Percentiles rank a stretch among this genome's conserved stretches.
phyloP scores from a whole-genome alignment of 2,329 filamentous ascomycete genomes.

The Alternaria sp. region DNA sequence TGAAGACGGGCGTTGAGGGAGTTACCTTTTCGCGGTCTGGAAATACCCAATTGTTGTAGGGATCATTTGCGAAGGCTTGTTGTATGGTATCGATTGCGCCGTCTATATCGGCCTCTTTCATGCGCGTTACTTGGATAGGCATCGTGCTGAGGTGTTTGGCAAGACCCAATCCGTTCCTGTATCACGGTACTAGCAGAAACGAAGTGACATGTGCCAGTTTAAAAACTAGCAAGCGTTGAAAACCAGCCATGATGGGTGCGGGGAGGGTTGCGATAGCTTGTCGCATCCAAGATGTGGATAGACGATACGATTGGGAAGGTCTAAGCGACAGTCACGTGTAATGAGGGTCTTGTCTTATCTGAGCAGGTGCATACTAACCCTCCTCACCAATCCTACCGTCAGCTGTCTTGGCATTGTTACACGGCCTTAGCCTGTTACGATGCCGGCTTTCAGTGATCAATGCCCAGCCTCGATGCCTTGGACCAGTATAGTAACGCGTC shows the following conservation, averaged over 20 bases:
- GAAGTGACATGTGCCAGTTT: background rate
- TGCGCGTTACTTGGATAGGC: constrained; percentile 64
- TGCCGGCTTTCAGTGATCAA: background rate
- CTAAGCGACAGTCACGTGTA: constrained; percentile 12
- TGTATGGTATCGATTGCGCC: constrained; percentile 72
- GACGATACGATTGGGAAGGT: constrained; percentile 9
- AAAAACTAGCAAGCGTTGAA: background rate
- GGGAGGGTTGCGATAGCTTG: constrained; percentile 15
- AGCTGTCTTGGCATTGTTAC: background rate
- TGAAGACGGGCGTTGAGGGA: background rate
- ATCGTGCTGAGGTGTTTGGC: constrained; percentile 25
- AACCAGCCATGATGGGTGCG: constrained; percentile 24
- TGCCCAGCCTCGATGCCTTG: background rate
- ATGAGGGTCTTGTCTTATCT: background rate
- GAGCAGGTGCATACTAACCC: background rate
- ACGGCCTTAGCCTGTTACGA: background rate
- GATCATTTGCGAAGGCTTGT: constrained; percentile 71
- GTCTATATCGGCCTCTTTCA: constrained; percentile 68
- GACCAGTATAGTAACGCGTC: background rate
- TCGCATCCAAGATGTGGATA: constrained; percentile 11
- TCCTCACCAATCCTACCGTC: background rate
- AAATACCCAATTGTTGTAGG: constrained; percentile 73
- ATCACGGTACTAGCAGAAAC: constrained; percentile 3
- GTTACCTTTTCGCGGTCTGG: constrained; percentile 64
- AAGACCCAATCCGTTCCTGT: background rate